phyloP scores from a whole-genome alignment of 176 grass and related monocot species.

The Lolium rigidum region DNA sequence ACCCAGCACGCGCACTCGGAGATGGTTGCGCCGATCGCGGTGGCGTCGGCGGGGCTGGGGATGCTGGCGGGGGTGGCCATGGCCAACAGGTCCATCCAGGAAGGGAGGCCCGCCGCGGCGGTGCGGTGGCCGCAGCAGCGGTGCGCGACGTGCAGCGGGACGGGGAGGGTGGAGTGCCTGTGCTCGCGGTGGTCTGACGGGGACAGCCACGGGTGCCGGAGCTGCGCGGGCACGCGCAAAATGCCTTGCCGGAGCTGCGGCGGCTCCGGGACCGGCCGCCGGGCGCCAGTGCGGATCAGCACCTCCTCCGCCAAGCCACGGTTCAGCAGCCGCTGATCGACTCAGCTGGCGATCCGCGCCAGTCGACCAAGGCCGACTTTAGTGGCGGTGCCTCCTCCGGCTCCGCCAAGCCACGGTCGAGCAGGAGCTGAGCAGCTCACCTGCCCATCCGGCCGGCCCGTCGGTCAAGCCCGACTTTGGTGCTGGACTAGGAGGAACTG shows the following conservation, averaged over 20 bases:
- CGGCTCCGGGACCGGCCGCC: constrained; percentile 69
- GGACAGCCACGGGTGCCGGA: constrained; percentile 63
- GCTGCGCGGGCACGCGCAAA: constrained; percentile 66
- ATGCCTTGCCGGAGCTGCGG: constrained; percentile 80
- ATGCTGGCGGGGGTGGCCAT: constrained; percentile 79
- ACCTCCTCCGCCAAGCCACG: not conserved
- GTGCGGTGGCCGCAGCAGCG: constrained; percentile 53
- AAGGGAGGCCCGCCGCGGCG: not conserved
- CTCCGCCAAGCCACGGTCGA: not conserved
- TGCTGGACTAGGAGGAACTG: not conserved
- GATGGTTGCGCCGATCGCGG: constrained; percentile 71
- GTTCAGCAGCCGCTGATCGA: not conserved
- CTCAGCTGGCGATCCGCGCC: not conserved
- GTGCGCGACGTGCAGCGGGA: constrained; percentile 73
- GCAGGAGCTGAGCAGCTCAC: not conserved
- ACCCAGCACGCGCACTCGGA: not conserved
- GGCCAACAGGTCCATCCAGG: constrained; percentile 61
- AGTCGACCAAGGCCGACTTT: not conserved
- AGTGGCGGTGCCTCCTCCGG: not conserved
- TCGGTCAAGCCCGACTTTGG: not conserved
- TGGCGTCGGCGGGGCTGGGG: constrained; percentile 85
- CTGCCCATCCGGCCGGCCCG: not conserved
- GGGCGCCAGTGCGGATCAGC: constrained; percentile 55
- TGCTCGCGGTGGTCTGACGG: constrained; percentile 90
- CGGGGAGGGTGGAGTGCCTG: constrained; percentile 69